Percentiles rank a stretch among this genome's conserved stretches.
These are phyloP conservation scores for Lasiosphaeris hirsuta DNA, from an alignment of 495 filamentous ascomycete genomes.

Conservation along the genomic window DNA sequence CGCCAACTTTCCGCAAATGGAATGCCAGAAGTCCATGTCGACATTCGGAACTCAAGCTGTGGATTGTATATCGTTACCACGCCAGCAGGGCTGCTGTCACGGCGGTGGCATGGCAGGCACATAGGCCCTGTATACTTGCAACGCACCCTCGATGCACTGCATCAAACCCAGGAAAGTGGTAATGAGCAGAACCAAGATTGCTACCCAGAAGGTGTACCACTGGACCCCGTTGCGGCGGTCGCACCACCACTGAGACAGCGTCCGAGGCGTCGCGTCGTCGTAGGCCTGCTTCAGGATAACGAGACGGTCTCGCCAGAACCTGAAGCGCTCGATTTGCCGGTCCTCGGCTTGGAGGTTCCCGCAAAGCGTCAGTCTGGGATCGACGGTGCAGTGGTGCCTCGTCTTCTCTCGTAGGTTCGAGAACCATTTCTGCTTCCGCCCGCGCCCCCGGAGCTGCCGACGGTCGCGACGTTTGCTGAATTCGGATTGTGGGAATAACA, in stretches of 20 bases:
- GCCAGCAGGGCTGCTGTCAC: too few species aligned
- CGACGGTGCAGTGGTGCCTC: neutral
- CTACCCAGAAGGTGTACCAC: slow-evolving; percentile 57
- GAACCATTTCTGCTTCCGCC: neutral
- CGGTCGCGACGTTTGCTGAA: neutral
- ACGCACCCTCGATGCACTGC: slow-evolving; percentile 3
- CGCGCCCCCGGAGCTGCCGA: neutral
- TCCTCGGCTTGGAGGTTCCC: slow-evolving; percentile 9
- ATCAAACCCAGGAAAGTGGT: slow-evolving; percentile 6
- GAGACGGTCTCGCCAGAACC: slow-evolving; percentile 50
- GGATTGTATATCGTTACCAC: too few species aligned
- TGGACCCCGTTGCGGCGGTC: slow-evolving; percentile 49
- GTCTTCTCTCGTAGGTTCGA: neutral
- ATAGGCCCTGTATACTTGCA: slow-evolving; percentile 5
- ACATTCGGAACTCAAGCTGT: too few species aligned
- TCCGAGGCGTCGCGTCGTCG: slow-evolving; percentile 48
- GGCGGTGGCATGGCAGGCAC: too few species aligned
- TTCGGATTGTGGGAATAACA: slow-evolving; percentile 44
- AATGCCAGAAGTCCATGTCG: too few species aligned
- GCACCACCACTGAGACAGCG: slow-evolving; percentile 47
- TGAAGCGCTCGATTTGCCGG: slow-evolving; percentile 40
- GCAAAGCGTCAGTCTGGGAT: neutral
- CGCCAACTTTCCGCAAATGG: too few species aligned
- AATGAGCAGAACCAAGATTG: slow-evolving; percentile 23
- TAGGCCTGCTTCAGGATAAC: slow-evolving; percentile 50